Evolutionary conservation across 225 moss, liverwort and hornwort genomes (phyloP).

Genomic region (Pseudoscleropodium purum): DNA sequence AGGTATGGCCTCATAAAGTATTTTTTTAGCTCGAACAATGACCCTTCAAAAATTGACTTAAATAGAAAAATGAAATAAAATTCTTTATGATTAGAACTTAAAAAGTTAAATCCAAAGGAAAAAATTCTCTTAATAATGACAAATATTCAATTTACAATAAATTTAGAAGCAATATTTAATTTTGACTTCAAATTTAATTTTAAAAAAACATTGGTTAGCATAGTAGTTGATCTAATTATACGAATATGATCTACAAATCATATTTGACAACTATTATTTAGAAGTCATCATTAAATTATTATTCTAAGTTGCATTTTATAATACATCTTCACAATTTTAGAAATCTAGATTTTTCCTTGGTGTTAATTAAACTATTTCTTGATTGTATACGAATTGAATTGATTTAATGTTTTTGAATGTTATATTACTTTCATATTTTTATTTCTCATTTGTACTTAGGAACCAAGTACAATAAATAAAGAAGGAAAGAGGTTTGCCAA

Average conservation of each 20-base stretch:
- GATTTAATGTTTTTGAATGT: not conserved
- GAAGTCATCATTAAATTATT: not conserved
- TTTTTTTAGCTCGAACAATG: not conserved
- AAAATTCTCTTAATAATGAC: not conserved
- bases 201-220: not conserved
- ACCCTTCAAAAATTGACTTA: not conserved
- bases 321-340: not conserved
- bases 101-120: not conserved
- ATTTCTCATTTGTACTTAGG: not conserved
- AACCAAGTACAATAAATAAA: not conserved
- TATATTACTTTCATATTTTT: not conserved
- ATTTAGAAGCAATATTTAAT: not conserved
- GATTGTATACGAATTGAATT: not conserved
- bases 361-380: not conserved
- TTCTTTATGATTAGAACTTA: not conserved
- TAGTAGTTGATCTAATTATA: not conserved
- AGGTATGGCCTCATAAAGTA: not conserved
- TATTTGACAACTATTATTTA: not conserved
- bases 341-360: rapidly evolving
- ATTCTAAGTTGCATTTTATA: not conserved
- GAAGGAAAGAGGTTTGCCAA: not conserved
- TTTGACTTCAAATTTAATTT: not conserved
- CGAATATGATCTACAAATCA: not conserved
- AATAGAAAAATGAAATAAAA: not conserved
- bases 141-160: not conserved